Conservation (phyloP, 768 basidiomycete species). For the Amylocystis lapponica region DNA sequence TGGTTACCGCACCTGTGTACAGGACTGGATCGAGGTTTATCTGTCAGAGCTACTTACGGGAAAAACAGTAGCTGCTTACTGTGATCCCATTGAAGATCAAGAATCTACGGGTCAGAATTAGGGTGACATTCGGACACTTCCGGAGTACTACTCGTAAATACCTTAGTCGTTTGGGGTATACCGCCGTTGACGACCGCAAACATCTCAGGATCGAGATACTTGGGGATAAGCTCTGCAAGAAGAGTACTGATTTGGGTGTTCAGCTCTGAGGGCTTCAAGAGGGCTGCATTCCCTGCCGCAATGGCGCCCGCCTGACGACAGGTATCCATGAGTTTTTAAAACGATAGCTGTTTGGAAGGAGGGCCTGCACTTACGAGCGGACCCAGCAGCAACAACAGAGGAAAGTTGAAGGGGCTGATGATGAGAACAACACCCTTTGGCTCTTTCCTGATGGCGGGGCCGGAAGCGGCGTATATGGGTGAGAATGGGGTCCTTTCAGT, state of each 20-base stretch:
- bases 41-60: neutral
- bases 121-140: neutral
- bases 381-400: slow-evolving; percentile 49
- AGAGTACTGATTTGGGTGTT: slow-evolving; percentile 51
- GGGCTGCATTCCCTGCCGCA: slow-evolving; percentile 66
- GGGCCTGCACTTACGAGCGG: slow-evolving; percentile 45
- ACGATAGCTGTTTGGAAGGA: neutral
- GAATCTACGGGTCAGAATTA: slow-evolving; percentile 35
- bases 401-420: slow-evolving; percentile 74
- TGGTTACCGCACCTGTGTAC: slow-evolving; percentile 53
- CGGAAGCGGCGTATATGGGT: slow-evolving; percentile 51
- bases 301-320: slow-evolving; percentile 48
- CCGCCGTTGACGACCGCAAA: slow-evolving; percentile 66
- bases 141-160: slow-evolving; percentile 17
- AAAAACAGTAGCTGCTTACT: slow-evolving; percentile 31
- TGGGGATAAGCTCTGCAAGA: slow-evolving; percentile 59
- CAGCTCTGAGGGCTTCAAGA: slow-evolving; percentile 73
- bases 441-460: slow-evolving; percentile 63
- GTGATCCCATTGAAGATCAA: slow-evolving; percentile 64
- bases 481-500: slow-evolving; percentile 52
- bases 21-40: slow-evolving; percentile 33
- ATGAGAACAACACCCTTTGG: slow-evolving; percentile 70
- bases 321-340: neutral
- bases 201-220: slow-evolving; percentile 66
- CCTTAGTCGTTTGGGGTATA: slow-evolving; percentile 57